phyloP scores from a whole-genome alignment of 2,329 filamentous ascomycete species.

The Penicillium carneum region DNA sequence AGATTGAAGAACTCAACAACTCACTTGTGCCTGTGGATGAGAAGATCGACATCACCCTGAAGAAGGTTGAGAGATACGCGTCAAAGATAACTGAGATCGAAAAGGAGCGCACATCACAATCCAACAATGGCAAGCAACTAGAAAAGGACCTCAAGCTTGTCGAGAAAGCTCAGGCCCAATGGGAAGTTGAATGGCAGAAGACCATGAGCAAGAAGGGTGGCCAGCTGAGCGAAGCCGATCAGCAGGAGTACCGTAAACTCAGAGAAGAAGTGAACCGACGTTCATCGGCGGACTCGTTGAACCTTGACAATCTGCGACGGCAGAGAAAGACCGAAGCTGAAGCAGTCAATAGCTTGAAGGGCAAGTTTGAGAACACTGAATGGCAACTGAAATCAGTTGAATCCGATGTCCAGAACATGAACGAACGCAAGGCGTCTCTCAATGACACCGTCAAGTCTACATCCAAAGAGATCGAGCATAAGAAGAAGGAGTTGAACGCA shows the following conservation, averaged over 20 bases:
- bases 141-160: slow-evolving; percentile 82
- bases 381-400: slow-evolving; percentile 76
- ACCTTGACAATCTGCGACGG: slow-evolving; percentile 83
- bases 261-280: slow-evolving; percentile 84
- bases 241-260: slow-evolving; percentile 86
- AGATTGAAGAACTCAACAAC: slow-evolving; percentile 85
- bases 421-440: slow-evolving; percentile 70
- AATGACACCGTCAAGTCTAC: slow-evolving; percentile 71
- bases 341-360: slow-evolving; percentile 85
- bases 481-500: slow-evolving; percentile 89
- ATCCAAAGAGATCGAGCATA: slow-evolving; percentile 78
- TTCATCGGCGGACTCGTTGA: slow-evolving; percentile 79
- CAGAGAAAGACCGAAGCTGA: slow-evolving; percentile 91
- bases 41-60: slow-evolving; percentile 80
- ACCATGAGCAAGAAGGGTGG: slow-evolving; percentile 85
- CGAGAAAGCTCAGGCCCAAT: slow-evolving; percentile 87
- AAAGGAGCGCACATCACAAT: slow-evolving; percentile 78
- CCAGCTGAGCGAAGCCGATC: slow-evolving; percentile 82
- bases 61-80: slow-evolving; percentile 72
- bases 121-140: slow-evolving; percentile 71
- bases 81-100: slow-evolving; percentile 72
- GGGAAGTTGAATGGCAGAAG: slow-evolving; percentile 86
- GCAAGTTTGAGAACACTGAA: slow-evolving; percentile 81
- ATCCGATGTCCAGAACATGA: slow-evolving; percentile 72
- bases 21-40: slow-evolving; percentile 87